Evolutionary conservation across 2,329 filamentous ascomycete species (phyloP).

Genomic region (Diaporthe vexans): DNA sequence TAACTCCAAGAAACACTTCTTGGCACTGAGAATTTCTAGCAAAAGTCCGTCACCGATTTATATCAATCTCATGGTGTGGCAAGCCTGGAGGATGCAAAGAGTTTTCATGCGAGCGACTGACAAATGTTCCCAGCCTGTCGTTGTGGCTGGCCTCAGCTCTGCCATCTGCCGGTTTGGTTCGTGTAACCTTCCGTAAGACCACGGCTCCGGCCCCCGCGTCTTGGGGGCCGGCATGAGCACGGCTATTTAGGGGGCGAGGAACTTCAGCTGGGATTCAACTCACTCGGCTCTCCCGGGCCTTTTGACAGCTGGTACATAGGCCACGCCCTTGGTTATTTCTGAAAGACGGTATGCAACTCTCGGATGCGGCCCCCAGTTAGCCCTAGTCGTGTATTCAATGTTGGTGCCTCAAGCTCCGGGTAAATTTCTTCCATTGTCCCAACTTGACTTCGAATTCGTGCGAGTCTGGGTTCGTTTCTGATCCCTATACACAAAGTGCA

Average conservation of each 20-base stretch:
- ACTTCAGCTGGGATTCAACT: not conserved
- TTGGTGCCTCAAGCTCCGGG: no score
- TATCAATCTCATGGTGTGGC: not conserved
- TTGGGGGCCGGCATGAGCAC: not conserved
- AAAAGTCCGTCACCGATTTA: not conserved
- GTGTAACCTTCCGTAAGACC: not conserved
- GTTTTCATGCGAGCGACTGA: not conserved
- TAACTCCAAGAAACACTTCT: not conserved
- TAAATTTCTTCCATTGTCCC: no score
- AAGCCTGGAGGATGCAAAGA: no score
- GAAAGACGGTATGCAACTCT: no score
- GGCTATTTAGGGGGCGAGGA: not conserved
- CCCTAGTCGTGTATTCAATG: no score
- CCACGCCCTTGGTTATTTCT: no score
- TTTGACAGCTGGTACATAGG: not conserved
- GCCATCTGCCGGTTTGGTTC: not conserved
- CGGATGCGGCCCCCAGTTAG: no score
- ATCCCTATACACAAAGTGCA: no score
- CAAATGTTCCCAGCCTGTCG: not conserved
- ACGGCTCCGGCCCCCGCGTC: not conserved
- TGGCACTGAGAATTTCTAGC: not conserved
- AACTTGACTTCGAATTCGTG: no score
- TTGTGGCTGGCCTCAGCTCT: not conserved
- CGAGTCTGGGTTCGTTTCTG: no score
- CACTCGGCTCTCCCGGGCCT: no score